Base-by-base conservation (phyloP, 352 stramenopile species). In the Globisporangium perplexum region DNA sequence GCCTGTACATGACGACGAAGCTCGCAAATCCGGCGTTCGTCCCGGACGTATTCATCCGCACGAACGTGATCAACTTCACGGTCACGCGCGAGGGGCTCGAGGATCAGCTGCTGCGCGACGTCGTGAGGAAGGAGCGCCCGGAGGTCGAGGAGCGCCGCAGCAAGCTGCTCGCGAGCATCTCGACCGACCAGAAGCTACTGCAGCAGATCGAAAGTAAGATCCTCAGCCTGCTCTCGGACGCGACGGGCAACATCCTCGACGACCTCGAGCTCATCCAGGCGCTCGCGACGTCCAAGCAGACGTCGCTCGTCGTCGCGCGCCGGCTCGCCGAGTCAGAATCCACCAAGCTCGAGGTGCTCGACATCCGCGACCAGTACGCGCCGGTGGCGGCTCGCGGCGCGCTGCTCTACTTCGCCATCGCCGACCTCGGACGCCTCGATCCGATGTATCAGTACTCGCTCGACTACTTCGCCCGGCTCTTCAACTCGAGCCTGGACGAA, bases 51-150 rank as follows among this genome's bases (percentile, higher is more conserved):
- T 97, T 88, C 55, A 96, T 97, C 51, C 90, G 90, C 50, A 86
- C 96, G 28, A 97, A 89, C 46, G 71, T 98, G 5, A 95, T 98
- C 51, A 97, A 98, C 57, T 98, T 98, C 53, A 96, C 83, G 0
- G 90, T 98, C 24, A 98, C 90, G 1, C 74, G 75, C n/a, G 78
- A 91, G 4, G 91, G 91, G 1, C 68, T 98, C 14, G 83, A 96
- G 33, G 83, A 94, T 20, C 91, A 98, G 62, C 58, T 98, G 14
- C 66, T 98, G 10, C 86, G 87, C 28, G 82, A 89, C 28, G 90
- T 97, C 1, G 88, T 98, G 11, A 68, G 75, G 20, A 69, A 84
- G 58, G 91, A 98, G 45, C 65, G 82, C 0, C 79, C 81, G 12
- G 90, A 97, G 39, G 72, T 98, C 22, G 91, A 97, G 45, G 74